Conservation (phyloP, 2,329 filamentous ascomycete species). For the Ophiostoma montium region DNA sequence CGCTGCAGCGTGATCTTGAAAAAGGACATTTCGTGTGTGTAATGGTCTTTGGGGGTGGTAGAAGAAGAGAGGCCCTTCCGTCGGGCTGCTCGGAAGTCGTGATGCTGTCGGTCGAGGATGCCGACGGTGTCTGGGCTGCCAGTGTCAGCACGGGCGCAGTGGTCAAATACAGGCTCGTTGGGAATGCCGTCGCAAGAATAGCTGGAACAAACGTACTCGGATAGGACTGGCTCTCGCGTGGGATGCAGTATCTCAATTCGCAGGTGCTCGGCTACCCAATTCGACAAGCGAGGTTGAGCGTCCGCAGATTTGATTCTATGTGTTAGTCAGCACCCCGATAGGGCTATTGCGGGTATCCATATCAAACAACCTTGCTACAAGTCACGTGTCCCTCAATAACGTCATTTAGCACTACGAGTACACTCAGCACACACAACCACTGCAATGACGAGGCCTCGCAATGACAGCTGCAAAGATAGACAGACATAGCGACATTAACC, state of each 20-base stretch:
- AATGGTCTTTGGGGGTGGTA: no score
- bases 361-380: no score
- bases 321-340: background rate
- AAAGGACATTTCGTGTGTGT: slow-evolving; percentile 46
- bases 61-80: background rate
- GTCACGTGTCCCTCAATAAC: no score
- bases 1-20: slow-evolving; percentile 88
- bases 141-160: background rate
- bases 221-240: background rate
- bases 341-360: no score
- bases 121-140: background rate
- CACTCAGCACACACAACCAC: no score
- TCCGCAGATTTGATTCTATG: background rate
- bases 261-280: background rate
- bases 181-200: background rate
- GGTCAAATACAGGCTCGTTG: no score
- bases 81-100: background rate
- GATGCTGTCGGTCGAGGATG: background rate
- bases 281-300: background rate
- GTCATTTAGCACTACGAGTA: no score
- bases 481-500: background rate
- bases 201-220: background rate
- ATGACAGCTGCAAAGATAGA: background rate
- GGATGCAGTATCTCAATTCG: background rate
- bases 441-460: no score